Conservation (phyloP, 768 basidiomycete genomes). For the Porpolomopsis calyptriformis region DNA sequence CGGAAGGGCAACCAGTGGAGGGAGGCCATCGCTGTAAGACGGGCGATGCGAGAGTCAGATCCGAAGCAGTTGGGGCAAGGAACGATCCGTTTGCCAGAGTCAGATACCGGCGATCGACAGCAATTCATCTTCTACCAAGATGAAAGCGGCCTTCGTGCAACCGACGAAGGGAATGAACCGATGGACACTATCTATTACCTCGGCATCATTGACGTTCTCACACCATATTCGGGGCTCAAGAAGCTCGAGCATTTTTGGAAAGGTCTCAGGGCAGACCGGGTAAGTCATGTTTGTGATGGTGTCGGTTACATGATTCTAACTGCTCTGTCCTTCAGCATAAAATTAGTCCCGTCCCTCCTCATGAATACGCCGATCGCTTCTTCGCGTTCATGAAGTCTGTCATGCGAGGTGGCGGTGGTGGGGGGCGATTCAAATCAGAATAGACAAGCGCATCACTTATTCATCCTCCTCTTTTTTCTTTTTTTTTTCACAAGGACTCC, state of each 20-base stretch:
- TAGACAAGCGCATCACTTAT: slow-evolving; percentile 8
- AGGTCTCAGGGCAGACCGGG: slow-evolving; percentile 75
- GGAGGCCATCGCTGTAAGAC: slow-evolving; percentile 77
- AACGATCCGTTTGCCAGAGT: slow-evolving; percentile 47
- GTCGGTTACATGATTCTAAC: slow-evolving; percentile 3
- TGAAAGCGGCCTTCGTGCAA: slow-evolving; percentile 86
- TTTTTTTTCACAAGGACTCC: neutral
- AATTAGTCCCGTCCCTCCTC: slow-evolving; percentile 86
- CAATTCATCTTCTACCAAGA: slow-evolving; percentile 94
- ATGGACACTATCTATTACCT: slow-evolving; percentile 83
- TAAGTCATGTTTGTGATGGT: slow-evolving; percentile 31
- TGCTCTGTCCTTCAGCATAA: slow-evolving; percentile 51
- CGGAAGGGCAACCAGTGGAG: slow-evolving; percentile 54
- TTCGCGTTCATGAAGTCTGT: slow-evolving; percentile 75
- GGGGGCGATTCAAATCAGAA: slow-evolving; percentile 32
- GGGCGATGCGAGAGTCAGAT: slow-evolving; percentile 76
- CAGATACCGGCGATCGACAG: slow-evolving; percentile 52
- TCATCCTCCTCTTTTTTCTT: neutral
- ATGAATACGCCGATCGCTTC: slow-evolving; percentile 84
- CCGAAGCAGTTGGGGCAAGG: slow-evolving; percentile 53
- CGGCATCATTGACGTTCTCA: slow-evolving; percentile 94
- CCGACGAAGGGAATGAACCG: slow-evolving; percentile 69
- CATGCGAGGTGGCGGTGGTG: slow-evolving; percentile 73
- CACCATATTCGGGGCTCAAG: slow-evolving; percentile 74
- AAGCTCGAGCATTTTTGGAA: slow-evolving; percentile 88